Conservation (phyloP, 768 basidiomycete species). For the Boletus reticulatus region DNA sequence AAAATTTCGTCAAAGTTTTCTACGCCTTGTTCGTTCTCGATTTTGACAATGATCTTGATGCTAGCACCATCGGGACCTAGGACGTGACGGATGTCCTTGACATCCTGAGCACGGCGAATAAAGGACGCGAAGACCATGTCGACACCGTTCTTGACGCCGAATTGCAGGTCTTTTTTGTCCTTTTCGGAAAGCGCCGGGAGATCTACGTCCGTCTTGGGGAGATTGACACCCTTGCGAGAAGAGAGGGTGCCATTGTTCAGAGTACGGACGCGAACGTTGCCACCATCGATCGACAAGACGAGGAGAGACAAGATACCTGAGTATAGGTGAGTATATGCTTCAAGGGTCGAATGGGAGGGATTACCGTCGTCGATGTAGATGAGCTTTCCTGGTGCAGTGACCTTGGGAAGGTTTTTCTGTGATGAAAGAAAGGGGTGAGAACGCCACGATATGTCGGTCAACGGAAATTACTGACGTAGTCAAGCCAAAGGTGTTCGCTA, state of each 20-base stretch:
- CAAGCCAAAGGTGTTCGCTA: slow-evolving; percentile 84
- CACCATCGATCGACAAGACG: slow-evolving; percentile 84
- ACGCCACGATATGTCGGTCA: not conserved
- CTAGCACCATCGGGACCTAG: slow-evolving; percentile 92
- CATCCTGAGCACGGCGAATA: slow-evolving; percentile 93
- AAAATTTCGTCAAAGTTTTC: slow-evolving; percentile 99
- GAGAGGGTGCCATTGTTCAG: slow-evolving; percentile 91
- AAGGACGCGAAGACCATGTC: slow-evolving; percentile 99
- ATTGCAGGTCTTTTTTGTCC: slow-evolving; percentile 92
- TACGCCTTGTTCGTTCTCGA: slow-evolving; percentile 99
- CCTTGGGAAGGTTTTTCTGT: slow-evolving; percentile 89
- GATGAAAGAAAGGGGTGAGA: not conserved
- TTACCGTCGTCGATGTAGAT: slow-evolving; percentile 96
- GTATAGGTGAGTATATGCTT: not conserved
- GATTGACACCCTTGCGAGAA: slow-evolving; percentile 98
- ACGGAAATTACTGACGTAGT: slow-evolving; percentile 68
- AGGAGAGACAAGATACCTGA: slow-evolving; percentile 84
- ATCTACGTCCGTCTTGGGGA: slow-evolving; percentile 97
- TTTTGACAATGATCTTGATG: slow-evolving; percentile 99
- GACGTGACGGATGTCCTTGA: slow-evolving; percentile 88
- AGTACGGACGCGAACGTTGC: slow-evolving; percentile 78
- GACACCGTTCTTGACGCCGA: slow-evolving; percentile 96
- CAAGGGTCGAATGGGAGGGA: slow-evolving; percentile 2
- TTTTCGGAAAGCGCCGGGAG: slow-evolving; percentile 96
- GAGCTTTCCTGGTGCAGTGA: slow-evolving; percentile 94